phyloP scores from a whole-genome alignment of 257 asterid genomes.

The Ocimum tenuiflorum region DNA sequence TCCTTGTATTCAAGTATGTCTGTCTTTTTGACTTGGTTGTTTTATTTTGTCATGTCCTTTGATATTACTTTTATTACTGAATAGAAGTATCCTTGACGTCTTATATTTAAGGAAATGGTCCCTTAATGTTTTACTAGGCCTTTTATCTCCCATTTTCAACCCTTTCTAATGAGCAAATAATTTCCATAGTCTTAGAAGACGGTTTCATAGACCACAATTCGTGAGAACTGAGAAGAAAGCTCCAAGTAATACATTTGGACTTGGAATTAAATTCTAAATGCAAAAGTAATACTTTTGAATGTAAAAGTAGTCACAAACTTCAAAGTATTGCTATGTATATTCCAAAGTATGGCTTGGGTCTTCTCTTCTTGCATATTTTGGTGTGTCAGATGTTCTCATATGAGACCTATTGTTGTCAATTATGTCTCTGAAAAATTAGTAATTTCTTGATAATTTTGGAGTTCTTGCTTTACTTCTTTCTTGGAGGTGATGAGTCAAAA shows the following conservation, averaged over 20 bases:
- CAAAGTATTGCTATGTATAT: not conserved
- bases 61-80: not conserved
- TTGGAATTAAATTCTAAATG: not conserved
- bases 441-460: not conserved
- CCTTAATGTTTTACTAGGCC: not conserved
- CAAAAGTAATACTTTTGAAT: not conserved
- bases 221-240: not conserved
- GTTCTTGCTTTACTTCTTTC: not conserved
- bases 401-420: no score
- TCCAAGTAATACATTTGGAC: not conserved
- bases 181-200: not conserved
- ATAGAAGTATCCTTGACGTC: not conserved
- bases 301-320: not conserved
- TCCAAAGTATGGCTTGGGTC: not conserved
- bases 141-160: constrained; percentile 3
- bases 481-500: not conserved
- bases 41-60: not conserved
- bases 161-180: constrained; percentile 3
- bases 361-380: not conserved
- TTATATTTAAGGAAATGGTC: not conserved
- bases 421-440: not conserved
- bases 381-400: not conserved
- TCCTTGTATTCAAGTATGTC: constrained; percentile 84
- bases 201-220: not conserved
- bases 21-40: constrained; percentile 16